Conservation (phyloP, 306 rosid genomes). For the Luffa acutangula region DNA sequence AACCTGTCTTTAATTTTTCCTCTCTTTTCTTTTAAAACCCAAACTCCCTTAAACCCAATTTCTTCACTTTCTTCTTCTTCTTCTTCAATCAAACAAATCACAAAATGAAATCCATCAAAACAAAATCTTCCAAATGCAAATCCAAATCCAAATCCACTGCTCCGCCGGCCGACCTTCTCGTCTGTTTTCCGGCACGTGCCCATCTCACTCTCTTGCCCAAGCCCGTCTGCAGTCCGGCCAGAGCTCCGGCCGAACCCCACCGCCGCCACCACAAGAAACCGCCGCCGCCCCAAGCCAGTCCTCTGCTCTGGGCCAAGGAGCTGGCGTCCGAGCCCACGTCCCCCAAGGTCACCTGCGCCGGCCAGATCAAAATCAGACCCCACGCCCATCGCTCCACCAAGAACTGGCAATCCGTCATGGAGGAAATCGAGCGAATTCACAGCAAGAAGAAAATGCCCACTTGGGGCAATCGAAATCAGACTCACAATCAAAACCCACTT, state of each 20-base stretch:
- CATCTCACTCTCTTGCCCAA: slow-evolving; percentile 64
- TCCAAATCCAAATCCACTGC: slow-evolving; percentile 22
- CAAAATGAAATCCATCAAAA: slow-evolving; percentile 19
- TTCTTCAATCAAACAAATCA: background rate
- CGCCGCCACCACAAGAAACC: slow-evolving; percentile 43
- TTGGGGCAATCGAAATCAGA: slow-evolving; percentile 37
- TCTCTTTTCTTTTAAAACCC: background rate
- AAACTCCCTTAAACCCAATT: background rate
- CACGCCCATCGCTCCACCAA: slow-evolving; percentile 35
- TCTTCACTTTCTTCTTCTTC: background rate
- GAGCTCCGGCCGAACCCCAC: slow-evolving; percentile 40
- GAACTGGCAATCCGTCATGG: slow-evolving; percentile 94
- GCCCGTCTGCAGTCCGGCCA: slow-evolving; percentile 75
- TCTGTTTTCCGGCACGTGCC: slow-evolving; percentile 83
- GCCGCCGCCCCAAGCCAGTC: slow-evolving; percentile 41
- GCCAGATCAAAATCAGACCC: slow-evolving; percentile 78
- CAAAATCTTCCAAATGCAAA: slow-evolving; percentile 22
- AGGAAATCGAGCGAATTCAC: slow-evolving; percentile 85
- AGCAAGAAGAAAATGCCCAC: slow-evolving; percentile 31
- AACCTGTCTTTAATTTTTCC: background rate
- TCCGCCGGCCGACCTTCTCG: slow-evolving; percentile 65
- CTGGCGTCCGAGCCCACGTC: slow-evolving; percentile 68
- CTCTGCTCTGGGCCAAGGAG: slow-evolving; percentile 65
- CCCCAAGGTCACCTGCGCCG: slow-evolving; percentile 89
- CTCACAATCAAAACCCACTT: background rate